Evolutionary conservation across 176 grass and related monocot genomes (phyloP).

Genomic region (Pontederia paniculata): DNA sequence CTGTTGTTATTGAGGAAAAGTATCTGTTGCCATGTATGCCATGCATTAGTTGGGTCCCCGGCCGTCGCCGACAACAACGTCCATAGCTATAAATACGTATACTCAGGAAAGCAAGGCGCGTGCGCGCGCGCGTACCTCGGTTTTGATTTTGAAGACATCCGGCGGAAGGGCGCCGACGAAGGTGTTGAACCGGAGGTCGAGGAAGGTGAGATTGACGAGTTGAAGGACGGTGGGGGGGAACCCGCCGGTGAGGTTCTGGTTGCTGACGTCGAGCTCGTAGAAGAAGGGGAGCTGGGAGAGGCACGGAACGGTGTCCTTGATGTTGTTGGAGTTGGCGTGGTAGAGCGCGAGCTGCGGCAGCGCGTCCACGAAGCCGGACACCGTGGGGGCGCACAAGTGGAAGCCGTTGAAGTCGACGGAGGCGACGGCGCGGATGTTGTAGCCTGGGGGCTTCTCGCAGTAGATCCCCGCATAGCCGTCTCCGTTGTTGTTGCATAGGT

Average conservation of each 20-base stretch:
- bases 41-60: no score
- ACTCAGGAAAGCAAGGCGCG: no score
- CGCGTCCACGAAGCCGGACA: conserved; percentile 28
- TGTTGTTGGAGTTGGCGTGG: conserved; percentile 90
- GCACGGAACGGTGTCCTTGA: conserved; percentile 25
- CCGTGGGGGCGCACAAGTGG: conserved; percentile 1
- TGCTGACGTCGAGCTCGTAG: conserved; percentile 95
- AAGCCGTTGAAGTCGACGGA: conserved; percentile 86
- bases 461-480: conserved; percentile 45
- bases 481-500: conserved; percentile 14
- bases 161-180: conserved; percentile 33
- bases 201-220: conserved; percentile 52
- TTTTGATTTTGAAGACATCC: conserved; percentile 26
- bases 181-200: conserved; percentile 73
- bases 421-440: conserved; percentile 29
- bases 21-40: not conserved
- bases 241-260: conserved; percentile 34
- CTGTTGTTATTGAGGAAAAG: conserved; percentile 95
- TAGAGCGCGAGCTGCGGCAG: conserved; percentile 76
- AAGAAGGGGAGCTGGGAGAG: conserved; percentile 36
- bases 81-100: no score
- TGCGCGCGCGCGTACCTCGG: conserved; percentile 18
- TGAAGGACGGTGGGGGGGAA: conserved; percentile 48
- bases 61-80: no score
- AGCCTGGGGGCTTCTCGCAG: conserved; percentile 42